Conservation (phyloP, 176 grass and related monocot species). For the Raddia guianensis region DNA sequence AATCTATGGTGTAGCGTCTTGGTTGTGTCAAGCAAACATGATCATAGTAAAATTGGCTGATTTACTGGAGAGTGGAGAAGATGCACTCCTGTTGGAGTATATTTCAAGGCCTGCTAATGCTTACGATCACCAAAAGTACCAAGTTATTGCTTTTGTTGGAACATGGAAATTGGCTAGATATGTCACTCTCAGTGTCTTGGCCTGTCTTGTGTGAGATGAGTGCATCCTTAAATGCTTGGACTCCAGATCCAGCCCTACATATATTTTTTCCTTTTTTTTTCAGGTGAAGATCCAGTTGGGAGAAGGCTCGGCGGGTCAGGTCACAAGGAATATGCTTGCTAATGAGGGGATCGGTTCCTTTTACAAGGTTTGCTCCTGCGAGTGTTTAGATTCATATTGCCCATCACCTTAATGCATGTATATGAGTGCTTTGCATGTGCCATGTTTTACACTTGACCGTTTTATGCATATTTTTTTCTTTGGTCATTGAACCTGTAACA, state of each 20-base stretch:
- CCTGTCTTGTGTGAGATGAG: constrained; percentile 8
- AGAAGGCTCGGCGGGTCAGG: constrained; percentile 80
- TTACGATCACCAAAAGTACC: background rate
- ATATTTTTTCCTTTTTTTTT: constrained; percentile 35
- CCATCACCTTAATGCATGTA: background rate
- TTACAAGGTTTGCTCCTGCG: constrained; percentile 67
- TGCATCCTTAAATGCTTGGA: background rate
- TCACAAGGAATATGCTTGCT: constrained; percentile 87
- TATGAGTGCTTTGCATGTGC: constrained; percentile 18
- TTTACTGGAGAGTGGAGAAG: background rate
- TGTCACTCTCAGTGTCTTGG: constrained; percentile 19
- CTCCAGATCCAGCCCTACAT: background rate
- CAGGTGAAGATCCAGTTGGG: constrained; percentile 98
- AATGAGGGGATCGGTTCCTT: constrained; percentile 73
- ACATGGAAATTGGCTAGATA: constrained; percentile 11
- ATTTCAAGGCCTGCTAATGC: background rate
- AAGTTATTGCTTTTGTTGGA: constrained; percentile 9
- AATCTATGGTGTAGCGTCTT: background rate
- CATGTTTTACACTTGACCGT: background rate
- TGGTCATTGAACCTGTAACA: background rate
- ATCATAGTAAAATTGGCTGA: background rate
- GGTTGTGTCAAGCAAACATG: background rate
- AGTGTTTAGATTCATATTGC: background rate
- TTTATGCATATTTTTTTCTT: background rate
- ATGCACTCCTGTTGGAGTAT: background rate